Percentiles rank a stretch among this genome's conserved stretches.
Conservation (phyloP, 2,329 filamentous ascomycete genomes). For the Calonectria fujianensis region DNA sequence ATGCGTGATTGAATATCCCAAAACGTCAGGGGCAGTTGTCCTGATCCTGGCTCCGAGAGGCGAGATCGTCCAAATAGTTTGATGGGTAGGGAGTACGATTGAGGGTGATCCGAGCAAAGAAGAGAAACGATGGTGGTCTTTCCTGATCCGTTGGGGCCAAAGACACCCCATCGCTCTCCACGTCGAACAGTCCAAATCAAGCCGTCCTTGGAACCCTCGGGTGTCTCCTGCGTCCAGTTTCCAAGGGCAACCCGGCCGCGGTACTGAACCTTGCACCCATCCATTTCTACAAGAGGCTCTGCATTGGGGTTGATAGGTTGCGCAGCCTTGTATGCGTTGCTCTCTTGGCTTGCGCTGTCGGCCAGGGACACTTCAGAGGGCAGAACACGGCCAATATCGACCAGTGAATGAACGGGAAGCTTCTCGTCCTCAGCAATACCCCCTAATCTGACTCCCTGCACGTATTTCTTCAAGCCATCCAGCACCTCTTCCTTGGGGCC, state of each 20-base stretch:
- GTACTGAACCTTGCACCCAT: slow-evolving; percentile 88
- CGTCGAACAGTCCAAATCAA: slow-evolving; percentile 88
- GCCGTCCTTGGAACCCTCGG: slow-evolving; percentile 73
- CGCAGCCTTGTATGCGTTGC: slow-evolving; percentile 43
- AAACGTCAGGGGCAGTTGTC: slow-evolving; percentile 84
- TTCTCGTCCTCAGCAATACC: slow-evolving; percentile 66
- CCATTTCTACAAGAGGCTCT: slow-evolving; percentile 89
- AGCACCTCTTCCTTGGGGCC: slow-evolving; percentile 80
- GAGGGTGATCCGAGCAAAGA: slow-evolving; percentile 96
- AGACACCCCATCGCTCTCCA: slow-evolving; percentile 92
- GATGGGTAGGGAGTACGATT: slow-evolving; percentile 92
- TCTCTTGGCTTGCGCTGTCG: slow-evolving; percentile 26
- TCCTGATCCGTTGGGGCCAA: slow-evolving; percentile 94
- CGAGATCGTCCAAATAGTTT: slow-evolving; percentile 89
- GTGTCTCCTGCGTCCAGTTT: slow-evolving; percentile 81
- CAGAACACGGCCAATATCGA: slow-evolving; percentile 70
- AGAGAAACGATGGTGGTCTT: slow-evolving; percentile 96
- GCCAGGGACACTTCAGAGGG: slow-evolving; percentile 47
- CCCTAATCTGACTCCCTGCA: slow-evolving; percentile 67
- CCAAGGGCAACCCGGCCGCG: slow-evolving; percentile 86
- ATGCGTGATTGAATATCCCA: slow-evolving; percentile 94
- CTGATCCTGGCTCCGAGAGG: slow-evolving; percentile 82
- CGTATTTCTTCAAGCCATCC: slow-evolving; percentile 69
- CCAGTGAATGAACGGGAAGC: slow-evolving; percentile 68
- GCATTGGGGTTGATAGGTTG: slow-evolving; percentile 62